These are phyloP conservation scores for Boletales sp. DNA, from an alignment of 768 basidiomycete species.

Conservation along the genomic window DNA sequence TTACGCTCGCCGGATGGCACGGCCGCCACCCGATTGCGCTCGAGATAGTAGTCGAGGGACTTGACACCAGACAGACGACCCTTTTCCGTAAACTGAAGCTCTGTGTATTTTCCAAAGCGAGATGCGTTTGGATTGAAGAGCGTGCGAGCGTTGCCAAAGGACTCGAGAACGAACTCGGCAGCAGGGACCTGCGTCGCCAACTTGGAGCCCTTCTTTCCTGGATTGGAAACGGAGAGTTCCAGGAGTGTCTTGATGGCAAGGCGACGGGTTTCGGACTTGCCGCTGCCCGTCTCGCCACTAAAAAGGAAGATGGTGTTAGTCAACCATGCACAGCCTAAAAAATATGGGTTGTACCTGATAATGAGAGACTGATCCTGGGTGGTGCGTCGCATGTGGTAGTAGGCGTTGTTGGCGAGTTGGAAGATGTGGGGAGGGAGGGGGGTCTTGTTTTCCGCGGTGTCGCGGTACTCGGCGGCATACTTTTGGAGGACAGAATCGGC, in stretches of 20 bases:
- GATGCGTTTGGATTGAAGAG: conserved; percentile 94
- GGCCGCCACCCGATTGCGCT: conserved; percentile 83
- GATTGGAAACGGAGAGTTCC: conserved; percentile 83
- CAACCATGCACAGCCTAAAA: not conserved
- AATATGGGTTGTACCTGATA: conserved; percentile 56
- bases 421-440: conserved; percentile 84
- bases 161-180: conserved; percentile 91
- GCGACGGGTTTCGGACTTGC: conserved; percentile 88
- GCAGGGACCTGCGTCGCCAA: conserved; percentile 84
- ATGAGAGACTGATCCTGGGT: conserved; percentile 89
- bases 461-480: conserved; percentile 83
- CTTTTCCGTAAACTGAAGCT: conserved; percentile 93
- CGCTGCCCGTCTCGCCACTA: conserved; percentile 90
- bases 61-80: conserved; percentile 88
- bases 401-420: conserved; percentile 85
- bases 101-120: conserved; percentile 96
- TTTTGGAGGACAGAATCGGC: conserved; percentile 81
- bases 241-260: conserved; percentile 90
- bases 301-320: conserved; percentile 5
- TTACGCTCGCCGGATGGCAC: conserved; percentile 91
- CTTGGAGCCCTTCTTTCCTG: conserved; percentile 93
- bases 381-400: conserved; percentile 95
- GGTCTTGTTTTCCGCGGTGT: conserved; percentile 60
- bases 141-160: conserved; percentile 91
- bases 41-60: conserved; percentile 95